Conservation (phyloP, 1,139 yeast genomes). For the Meyerozyma sp. region DNA sequence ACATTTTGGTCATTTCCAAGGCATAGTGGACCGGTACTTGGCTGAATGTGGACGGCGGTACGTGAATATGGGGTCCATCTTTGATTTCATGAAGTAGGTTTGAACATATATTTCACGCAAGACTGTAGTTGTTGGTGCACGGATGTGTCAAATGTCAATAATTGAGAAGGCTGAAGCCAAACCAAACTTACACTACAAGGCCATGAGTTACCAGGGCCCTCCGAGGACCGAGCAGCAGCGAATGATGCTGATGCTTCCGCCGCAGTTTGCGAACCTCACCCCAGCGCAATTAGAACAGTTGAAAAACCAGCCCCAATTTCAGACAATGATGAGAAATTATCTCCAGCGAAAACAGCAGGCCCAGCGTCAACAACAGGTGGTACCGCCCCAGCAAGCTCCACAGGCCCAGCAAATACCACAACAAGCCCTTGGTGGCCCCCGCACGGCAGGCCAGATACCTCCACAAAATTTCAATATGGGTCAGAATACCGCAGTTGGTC, state of each 20-base stretch:
- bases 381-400: constrained; percentile 16
- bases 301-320: constrained; percentile 44
- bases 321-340: constrained; percentile 32
- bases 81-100: constrained; percentile 46
- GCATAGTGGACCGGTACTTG: constrained; percentile 71
- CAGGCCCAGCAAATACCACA: constrained; percentile 4
- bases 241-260: constrained; percentile 23
- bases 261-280: constrained; percentile 35
- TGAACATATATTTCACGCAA: neutral
- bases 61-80: constrained; percentile 81
- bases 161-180: neutral
- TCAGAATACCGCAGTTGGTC: constrained; percentile 1
- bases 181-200: neutral
- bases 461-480: constrained; percentile 2
- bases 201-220: neutral
- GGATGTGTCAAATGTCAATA: neutral
- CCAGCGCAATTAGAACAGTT: constrained; percentile 46
- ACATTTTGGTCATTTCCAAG: constrained; percentile 49
- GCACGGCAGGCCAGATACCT: constrained; percentile 2
- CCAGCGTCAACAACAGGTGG: constrained; percentile 27
- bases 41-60: constrained; percentile 85
- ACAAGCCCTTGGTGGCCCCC: constrained; percentile 10
- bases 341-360: constrained; percentile 33
- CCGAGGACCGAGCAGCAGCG: neutral
- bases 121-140: neutral